Percentiles rank a stretch among this genome's conserved stretches.
These are phyloP conservation scores for Serendipita vermifera DNA, from an alignment of 768 basidiomycete species.

Conservation along the genomic window DNA sequence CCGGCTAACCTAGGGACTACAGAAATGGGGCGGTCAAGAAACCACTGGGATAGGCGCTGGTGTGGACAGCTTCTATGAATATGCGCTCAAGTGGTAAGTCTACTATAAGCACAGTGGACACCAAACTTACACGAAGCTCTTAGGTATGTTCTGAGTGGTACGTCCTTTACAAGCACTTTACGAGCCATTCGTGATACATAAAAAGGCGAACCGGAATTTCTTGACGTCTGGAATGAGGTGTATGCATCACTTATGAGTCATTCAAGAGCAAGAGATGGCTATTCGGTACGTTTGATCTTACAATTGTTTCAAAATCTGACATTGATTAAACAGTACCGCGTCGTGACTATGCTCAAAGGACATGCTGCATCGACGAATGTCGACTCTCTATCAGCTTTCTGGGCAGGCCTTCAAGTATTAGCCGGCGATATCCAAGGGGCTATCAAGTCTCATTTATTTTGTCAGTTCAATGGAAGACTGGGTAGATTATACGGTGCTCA, in stretches of 20 bases:
- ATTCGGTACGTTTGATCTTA: conserved; percentile 49
- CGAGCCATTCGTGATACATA: neutral
- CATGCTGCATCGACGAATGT: conserved; percentile 62
- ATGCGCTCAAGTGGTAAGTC: conserved; percentile 64
- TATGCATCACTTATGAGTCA: conserved; percentile 81
- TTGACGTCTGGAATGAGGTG: conserved; percentile 74
- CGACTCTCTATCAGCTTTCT: conserved; percentile 94
- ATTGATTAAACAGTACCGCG: conserved; percentile 52
- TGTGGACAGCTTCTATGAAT: conserved; percentile 92
- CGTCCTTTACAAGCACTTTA: conserved; percentile 19
- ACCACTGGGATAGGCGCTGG: conserved; percentile 82
- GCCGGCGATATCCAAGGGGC: conserved; percentile 80
- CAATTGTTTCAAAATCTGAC: neutral
- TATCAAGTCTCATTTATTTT: conserved; percentile 81
- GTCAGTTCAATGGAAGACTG: conserved; percentile 31
- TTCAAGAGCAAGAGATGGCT: conserved; percentile 67
- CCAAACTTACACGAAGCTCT: neutral
- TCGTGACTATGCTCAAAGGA: conserved; percentile 67
- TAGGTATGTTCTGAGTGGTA: conserved; percentile 65
- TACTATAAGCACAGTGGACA: neutral
- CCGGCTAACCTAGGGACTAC: conserved; percentile 14
- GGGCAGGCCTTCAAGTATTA: conserved; percentile 86
- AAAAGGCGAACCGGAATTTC: conserved; percentile 61
- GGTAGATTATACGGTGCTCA: neutral
- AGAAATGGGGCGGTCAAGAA: conserved; percentile 70